Base-by-base conservation (phyloP, 306 rosid species). In the Prinsepia uniflora region DNA sequence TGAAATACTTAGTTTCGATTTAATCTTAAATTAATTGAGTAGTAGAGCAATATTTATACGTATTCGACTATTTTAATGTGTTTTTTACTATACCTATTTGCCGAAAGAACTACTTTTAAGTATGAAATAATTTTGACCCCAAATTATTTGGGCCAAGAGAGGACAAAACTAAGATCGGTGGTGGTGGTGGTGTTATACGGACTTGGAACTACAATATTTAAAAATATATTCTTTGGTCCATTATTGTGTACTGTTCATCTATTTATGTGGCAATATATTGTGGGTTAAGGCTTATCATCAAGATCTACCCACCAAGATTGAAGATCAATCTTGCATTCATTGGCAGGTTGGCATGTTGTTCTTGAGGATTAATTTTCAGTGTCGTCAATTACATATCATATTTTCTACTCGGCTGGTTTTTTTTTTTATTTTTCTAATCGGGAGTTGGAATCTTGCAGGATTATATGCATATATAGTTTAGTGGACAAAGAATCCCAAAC, bases 301-400 rank as follows among this genome's bases (percentile, higher is more conserved):
- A 70, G 65, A 40, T 22, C 17, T 44, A 24, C 12, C 65, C 41
- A 43, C 12, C 7, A 19, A 19, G 2, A 54, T 69, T 20, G 52
- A 41, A 53, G 39, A 7, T 60, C 46, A 10, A 24, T 59, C 4
- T 70, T 70, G 66, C 56, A 57, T 70, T 70, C 44, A 57, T 71
- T 30, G 62, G 64, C 41, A 70, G 56, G 34, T 57, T 70, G 56
- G 66, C 36, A 24, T 45, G 75, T 18, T 57, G 45, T 57, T 22
- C 8, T 59, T 22, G 45, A 44, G 17, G 65, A 43, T 44, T 44
- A 56, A 57, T 59, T 59, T 13, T 71, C 36, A 30, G 36, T 30
- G 36, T 30, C 8, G 30, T n/a, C 18, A 17, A 14, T 63, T 10
- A 13, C 41, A 22, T 36, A 68, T 3, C 48, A 68, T 68, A 39